phyloP scores from a whole-genome alignment of 441 rosid genomes.

The Croton laevigatus region DNA sequence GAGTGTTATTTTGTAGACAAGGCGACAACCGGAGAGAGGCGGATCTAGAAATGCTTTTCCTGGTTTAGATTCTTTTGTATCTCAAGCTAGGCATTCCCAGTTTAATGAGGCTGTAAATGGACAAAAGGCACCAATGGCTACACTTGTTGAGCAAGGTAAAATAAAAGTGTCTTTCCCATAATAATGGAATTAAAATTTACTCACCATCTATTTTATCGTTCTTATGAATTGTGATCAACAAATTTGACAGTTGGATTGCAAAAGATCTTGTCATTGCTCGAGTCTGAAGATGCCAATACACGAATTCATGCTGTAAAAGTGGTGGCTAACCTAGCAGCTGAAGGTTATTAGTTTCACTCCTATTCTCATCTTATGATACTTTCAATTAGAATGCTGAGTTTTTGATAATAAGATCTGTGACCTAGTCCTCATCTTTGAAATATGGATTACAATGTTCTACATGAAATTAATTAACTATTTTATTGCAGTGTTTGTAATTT shows the following conservation, averaged over 20 bases:
- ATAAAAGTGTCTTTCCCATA: slow-evolving; percentile 14
- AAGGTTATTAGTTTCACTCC: slow-evolving; percentile 51
- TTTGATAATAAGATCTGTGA: background rate
- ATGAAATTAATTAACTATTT: background rate
- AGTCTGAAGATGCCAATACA: slow-evolving; percentile 90
- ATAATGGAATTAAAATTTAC: slow-evolving; percentile 12
- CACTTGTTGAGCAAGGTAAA: slow-evolving; percentile 88
- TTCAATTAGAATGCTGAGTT: background rate
- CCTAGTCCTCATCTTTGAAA: background rate
- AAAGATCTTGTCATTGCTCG: slow-evolving; percentile 79
- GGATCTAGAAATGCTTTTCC: slow-evolving; percentile 52
- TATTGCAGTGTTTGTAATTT: background rate
- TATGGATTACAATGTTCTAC: background rate
- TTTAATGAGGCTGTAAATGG: slow-evolving; percentile 56
- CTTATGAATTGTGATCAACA: slow-evolving; percentile 21
- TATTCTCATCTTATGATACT: background rate
- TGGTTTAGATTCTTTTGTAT: slow-evolving; percentile 50
- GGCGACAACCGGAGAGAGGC: slow-evolving; percentile 59
- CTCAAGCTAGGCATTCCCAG: slow-evolving; percentile 55
- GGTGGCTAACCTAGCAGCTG: slow-evolving; percentile 97
- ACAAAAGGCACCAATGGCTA: slow-evolving; percentile 61
- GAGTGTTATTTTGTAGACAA: slow-evolving; percentile 48
- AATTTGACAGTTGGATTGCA: slow-evolving; percentile 79
- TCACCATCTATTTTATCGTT: slow-evolving; percentile 24
- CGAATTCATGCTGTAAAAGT: slow-evolving; percentile 97